phyloP scores from a whole-genome alignment of 108 stramenopile genomes.

The Aureococcus anophagefferens region DNA sequence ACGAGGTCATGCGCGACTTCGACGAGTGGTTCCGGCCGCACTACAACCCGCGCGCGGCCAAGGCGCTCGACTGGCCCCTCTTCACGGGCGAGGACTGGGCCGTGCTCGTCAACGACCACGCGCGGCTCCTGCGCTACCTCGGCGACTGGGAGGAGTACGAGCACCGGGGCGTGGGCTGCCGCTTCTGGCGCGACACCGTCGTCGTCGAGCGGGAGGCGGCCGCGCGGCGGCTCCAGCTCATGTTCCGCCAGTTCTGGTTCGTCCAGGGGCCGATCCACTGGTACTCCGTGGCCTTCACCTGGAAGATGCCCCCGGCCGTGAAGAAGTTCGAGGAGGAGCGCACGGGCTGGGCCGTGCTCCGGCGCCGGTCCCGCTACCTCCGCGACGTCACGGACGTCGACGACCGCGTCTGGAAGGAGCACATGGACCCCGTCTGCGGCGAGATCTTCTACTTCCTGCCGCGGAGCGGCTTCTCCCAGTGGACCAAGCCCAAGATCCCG shows the following conservation, averaged over 20 bases:
- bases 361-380: not conserved
- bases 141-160: not conserved
- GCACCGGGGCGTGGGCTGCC: not conserved
- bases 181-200: not conserved
- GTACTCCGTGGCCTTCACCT: conserved; percentile 5
- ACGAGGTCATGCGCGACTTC: too few relatives aligned
- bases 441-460: conserved; percentile 13
- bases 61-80: not conserved
- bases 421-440: conserved; percentile 7
- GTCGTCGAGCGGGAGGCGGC: not conserved
- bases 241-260: not conserved
- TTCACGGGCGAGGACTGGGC: not conserved
- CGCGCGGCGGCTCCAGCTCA: not conserved
- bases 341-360: conserved; percentile 9
- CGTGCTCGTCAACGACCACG: not conserved
- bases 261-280: not conserved
- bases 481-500: not conserved
- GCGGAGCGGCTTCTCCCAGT: not conserved
- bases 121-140: not conserved
- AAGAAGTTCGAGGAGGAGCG: not conserved
- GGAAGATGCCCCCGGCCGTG: conserved; percentile 5
- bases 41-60: not conserved
- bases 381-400: conserved; percentile 11
- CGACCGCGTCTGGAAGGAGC: conserved; percentile 6
- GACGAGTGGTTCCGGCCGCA: not conserved